A percentile compares a stretch with the other conserved stretches of the same genome.
These are phyloP conservation scores for Camellia granthamiana DNA, from an alignment of 148 eudicot species.

Conservation along the genomic window DNA sequence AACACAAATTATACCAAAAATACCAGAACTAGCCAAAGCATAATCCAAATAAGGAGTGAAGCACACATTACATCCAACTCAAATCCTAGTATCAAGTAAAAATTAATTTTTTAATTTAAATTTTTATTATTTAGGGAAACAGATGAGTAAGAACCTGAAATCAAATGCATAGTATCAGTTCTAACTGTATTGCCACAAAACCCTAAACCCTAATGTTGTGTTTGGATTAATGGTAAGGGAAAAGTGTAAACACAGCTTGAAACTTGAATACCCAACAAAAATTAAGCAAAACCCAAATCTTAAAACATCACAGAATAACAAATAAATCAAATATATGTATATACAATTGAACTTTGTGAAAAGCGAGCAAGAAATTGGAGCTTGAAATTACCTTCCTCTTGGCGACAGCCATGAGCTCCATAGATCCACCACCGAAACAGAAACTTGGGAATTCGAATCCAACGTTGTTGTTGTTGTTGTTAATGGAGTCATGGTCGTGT, in stretches of 20 bases:
- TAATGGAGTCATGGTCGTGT: constrained; percentile 14
- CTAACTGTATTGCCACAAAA: background rate
- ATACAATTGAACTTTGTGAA: background rate
- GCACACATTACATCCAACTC: background rate
- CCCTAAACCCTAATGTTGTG: background rate
- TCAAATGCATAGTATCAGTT: background rate
- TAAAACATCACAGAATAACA: background rate
- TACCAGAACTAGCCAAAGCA: background rate
- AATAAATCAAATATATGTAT: background rate
- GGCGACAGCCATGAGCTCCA: background rate
- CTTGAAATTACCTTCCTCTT: constrained; percentile 46
- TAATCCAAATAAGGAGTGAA: background rate
- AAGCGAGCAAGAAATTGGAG: background rate
- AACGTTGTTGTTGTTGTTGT: background rate
- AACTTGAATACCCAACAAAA: background rate
- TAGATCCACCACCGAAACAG: no score
- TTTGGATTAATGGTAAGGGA: no score
- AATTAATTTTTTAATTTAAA: no score
- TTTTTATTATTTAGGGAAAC: background rate
- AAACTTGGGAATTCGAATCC: constrained; percentile 20
- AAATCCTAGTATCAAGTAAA: background rate
- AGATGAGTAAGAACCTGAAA: background rate
- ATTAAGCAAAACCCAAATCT: background rate
- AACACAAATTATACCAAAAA: background rate
- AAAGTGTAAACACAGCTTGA: no score